These are phyloP conservation scores for Penicillium paneum DNA, from an alignment of 2,329 filamentous ascomycete species.

Conservation along the genomic window DNA sequence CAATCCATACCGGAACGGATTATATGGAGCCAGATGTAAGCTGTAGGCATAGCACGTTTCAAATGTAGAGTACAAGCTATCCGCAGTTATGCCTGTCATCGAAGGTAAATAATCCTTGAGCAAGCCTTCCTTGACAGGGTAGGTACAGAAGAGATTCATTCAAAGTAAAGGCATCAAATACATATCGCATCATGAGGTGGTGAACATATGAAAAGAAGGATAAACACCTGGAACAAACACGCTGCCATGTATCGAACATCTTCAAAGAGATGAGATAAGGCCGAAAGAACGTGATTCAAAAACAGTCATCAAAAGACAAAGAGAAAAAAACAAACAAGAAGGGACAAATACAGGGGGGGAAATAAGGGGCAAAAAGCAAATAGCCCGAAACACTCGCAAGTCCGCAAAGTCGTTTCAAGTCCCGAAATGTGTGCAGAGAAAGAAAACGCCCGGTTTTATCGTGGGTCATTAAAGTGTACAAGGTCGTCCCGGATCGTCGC, in stretches of 20 bases:
- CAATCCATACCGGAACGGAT: background rate
- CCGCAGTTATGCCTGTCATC: background rate
- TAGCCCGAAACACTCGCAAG: slow-evolving; percentile 3
- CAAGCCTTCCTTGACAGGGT: slow-evolving; percentile 8
- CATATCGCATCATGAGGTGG: slow-evolving; percentile 15
- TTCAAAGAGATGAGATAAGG: slow-evolving; percentile 5
- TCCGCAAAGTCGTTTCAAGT: slow-evolving; percentile 9
- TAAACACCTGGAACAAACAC: slow-evolving; percentile 8
- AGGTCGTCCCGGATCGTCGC: slow-evolving; percentile 22
- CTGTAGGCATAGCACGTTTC: background rate
- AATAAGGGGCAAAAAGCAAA: background rate
- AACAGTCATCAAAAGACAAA: slow-evolving; percentile 12
- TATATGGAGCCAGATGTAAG: background rate
- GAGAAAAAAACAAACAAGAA: slow-evolving; percentile 13
- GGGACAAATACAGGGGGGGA: slow-evolving; percentile 19
- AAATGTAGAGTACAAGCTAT: slow-evolving; percentile 13
- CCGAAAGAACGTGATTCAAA: slow-evolving; percentile 4
- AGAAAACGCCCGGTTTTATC: slow-evolving; percentile 14
- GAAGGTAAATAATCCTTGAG: background rate
- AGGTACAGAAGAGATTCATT: slow-evolving; percentile 21
- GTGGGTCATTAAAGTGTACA: slow-evolving; percentile 26
- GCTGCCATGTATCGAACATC: slow-evolving; percentile 8
- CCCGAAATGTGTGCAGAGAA: slow-evolving; percentile 10
- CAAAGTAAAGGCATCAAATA: slow-evolving; percentile 17
- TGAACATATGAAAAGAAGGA: slow-evolving; percentile 12